Evolutionary conservation across 768 basidiomycete species (phyloP), one percentile per base, ranked within the genome.

Genomic region (Tylopilus felleus): DNA sequence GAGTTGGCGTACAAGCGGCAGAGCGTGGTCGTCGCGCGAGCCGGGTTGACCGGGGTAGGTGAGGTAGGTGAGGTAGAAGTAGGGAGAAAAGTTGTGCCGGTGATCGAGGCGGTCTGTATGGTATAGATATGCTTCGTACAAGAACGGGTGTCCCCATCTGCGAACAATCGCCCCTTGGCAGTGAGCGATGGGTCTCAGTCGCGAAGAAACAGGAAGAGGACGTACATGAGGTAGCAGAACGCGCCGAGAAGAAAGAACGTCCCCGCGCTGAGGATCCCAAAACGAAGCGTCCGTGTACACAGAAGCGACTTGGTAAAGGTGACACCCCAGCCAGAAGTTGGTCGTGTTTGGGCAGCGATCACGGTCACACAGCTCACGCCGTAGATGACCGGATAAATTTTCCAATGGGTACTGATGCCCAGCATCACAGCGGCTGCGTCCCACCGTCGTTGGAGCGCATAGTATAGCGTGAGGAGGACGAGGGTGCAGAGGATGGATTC

Each of bases 21-120:
- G 54, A 8, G 51, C 51, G 29, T 54, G 39, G 3, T 58, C 36
- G 28, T 56, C 47, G 8, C 60, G n/a, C 13, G 65, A 42, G 13
- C 62, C 29, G 19, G 65, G 47, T 43, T 61, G 54, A 7, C 62
- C 62, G 16, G 91, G 87, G 63, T 94, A 88, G 0, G 85, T 86
- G 51, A 98, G 83, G 70, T 98, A 98, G 36, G 88, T 93, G 31
- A 88, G 84, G 68, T 98, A 98, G 72, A 97, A 98, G 74, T 98
- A 97, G 0, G 93, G 91, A 7, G 95, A 94, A 72, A 99, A 98
- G 70, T 99, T 99, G 72, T 98, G 97, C 51, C 96, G 88, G 63
- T 98, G 95, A 71, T 99, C 97, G 19, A 91, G 83, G 19, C 97
- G 83, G 58, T 86, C 82, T 10, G 92, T 73, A 61, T 98, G 97